Conservation (phyloP, 768 basidiomycete species). For the Russula lepida region DNA sequence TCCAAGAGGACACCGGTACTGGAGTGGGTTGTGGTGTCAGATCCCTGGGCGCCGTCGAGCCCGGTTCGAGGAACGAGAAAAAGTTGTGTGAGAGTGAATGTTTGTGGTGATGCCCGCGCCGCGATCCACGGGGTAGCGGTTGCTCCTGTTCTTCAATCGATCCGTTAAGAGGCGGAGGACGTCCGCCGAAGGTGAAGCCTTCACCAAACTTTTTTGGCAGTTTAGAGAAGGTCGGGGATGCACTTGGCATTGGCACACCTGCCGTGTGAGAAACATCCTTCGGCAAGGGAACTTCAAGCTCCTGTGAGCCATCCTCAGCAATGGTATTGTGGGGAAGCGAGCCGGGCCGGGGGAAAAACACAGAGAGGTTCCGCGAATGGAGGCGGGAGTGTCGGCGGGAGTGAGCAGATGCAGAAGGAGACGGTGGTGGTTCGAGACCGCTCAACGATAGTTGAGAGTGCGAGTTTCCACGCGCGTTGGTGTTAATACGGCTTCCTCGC, state of each 20-base stretch:
- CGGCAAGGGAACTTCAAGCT: constrained; percentile 35
- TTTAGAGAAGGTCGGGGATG: constrained; percentile 34
- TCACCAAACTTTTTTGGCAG: constrained; percentile 36
- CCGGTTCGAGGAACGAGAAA: constrained; percentile 90
- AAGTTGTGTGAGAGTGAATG: constrained; percentile 93
- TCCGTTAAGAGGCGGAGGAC: constrained; percentile 32
- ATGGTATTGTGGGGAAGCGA: constrained; percentile 51
- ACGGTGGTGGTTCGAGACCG: constrained; percentile 9
- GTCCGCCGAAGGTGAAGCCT: constrained; percentile 59
- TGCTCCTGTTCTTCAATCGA: constrained; percentile 24
- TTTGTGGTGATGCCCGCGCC: constrained; percentile 83
- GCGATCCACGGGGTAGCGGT: constrained; percentile 28
- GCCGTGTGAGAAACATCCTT: constrained; percentile 1
- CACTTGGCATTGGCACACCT: constrained; percentile 29
- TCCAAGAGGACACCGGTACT: constrained; percentile 59
- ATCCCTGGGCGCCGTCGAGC: constrained; percentile 29
- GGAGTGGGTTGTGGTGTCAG: constrained; percentile 53
- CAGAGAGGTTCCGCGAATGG: constrained; percentile 85
- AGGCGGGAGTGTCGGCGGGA: constrained; percentile 53
- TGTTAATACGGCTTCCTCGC: background rate
- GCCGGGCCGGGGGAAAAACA: constrained; percentile 85
- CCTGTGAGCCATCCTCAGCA: constrained; percentile 57
- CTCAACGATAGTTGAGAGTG: constrained; percentile 13
- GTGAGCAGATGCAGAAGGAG: constrained; percentile 27
- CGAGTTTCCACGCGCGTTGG: constrained; percentile 9